Evolutionary conservation across 306 rosid species (phyloP), one percentile per base, ranked within the genome.

Genomic region (Quercus glauca): DNA sequence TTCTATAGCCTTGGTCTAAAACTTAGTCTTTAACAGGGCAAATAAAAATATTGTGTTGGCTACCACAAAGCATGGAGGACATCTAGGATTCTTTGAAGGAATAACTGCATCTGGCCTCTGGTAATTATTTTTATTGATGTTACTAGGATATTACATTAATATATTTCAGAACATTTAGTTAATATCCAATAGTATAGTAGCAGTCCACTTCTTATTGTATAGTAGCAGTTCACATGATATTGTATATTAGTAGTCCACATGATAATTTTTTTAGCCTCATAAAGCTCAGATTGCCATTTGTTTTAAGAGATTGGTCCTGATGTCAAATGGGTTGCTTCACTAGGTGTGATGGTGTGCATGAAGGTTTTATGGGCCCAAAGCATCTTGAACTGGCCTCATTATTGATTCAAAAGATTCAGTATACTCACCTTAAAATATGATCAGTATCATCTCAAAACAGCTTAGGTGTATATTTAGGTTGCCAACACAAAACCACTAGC

Each of bases 21-120:
- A 75, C 12, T 25, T 56, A 49, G 65, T 57, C 67, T 64, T 53
- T 41, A 8, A 64, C 13, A 91, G 95, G 91, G 88, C 88, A 72
- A 93, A 91, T 70, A 76, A 80, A 84, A 91, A 91, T 82, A 49
- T 90, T 73, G 93, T 92, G 57, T 71, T 93, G 86, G 97, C 97
- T 79, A 90, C 97, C 60, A 45, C 80, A 57, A 86, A 85, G 84
- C 98, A 83, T 61, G 98, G 98, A 67, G 95, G 95, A 79, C 97
- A 93, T 85, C 85, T 93, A 71, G 90, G 92, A 9, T 93, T 90
- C 86, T 93, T 91, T 85, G 98, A 93, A 83, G 98, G 98, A 83
- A 77, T 93, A 51, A 85, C 93, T 71, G 98, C 88, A 77, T 78
- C 91, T 67, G n/a, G 91, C 87, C 81, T 93, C 58, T 93, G 97